Conservation (phyloP, 805 yeast genomes). For the Citeromyces matritensis region DNA sequence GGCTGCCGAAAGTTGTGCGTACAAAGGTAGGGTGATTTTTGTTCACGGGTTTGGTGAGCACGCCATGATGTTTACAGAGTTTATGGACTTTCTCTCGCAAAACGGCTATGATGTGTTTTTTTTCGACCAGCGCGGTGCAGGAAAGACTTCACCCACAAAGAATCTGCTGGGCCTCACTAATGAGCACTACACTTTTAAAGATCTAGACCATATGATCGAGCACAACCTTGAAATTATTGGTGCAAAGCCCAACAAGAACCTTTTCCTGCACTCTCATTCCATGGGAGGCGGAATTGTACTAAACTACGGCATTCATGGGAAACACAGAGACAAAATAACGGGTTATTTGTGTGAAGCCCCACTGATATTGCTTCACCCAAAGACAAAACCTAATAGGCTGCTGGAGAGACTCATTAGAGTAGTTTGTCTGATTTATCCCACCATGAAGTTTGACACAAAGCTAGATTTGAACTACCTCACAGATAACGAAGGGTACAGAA, state of each 20-base stretch:
- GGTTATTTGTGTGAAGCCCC: constrained; percentile 46
- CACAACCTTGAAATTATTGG: constrained; percentile 19
- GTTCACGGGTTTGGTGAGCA: constrained; percentile 67
- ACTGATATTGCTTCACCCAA: constrained; percentile 38
- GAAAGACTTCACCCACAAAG: constrained; percentile 38
- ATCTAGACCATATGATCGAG: constrained; percentile 42
- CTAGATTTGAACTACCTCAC: constrained; percentile 41
- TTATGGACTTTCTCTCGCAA: constrained; percentile 34
- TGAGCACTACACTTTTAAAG: constrained; percentile 40
- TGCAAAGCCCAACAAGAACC: constrained; percentile 15
- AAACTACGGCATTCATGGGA: constrained; percentile 47
- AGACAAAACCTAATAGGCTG: constrained; percentile 35
- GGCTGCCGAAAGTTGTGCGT: constrained; percentile 3
- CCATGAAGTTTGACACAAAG: constrained; percentile 35
- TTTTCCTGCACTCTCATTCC: constrained; percentile 53
- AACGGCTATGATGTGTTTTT: constrained; percentile 51
- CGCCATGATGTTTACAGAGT: constrained; percentile 27
- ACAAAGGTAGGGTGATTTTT: constrained; percentile 39
- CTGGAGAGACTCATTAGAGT: constrained; percentile 25
- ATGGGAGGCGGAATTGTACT: constrained; percentile 72
- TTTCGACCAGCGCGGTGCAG: constrained; percentile 70
- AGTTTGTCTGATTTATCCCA: constrained; percentile 26
- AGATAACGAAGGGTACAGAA: constrained; percentile 25
- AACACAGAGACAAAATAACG: constrained; percentile 24
- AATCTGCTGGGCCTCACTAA: constrained; percentile 37